Evolutionary conservation across 306 rosid genomes (phyloP).

Genomic region (Sechiopsis laciniata): DNA sequence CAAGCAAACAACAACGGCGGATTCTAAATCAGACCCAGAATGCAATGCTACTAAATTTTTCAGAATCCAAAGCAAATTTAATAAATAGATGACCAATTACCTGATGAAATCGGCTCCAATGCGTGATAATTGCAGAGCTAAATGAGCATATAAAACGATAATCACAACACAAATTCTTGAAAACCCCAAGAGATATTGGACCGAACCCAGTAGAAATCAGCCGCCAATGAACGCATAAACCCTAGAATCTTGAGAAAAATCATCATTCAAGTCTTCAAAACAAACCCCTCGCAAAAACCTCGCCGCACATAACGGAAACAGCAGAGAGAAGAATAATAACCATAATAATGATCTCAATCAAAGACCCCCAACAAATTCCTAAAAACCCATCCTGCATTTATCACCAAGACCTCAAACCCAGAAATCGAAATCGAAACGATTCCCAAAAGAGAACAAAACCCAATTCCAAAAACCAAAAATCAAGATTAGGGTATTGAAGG

Average conservation of each 20-base stretch:
- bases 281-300: constrained; percentile 26
- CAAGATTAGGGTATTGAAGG: background rate
- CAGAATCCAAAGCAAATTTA: constrained; percentile 25
- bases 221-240: constrained; percentile 29
- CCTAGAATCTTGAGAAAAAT: constrained; percentile 49
- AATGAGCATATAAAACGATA: background rate
- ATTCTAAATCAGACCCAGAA: background rate
- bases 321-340: background rate
- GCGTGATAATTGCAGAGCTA: constrained; percentile 13
- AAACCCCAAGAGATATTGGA: background rate
- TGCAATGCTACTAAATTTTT: background rate
- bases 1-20: constrained; percentile 15
- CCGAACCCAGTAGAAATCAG: constrained; percentile 22
- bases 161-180: background rate
- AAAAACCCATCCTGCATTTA: constrained; percentile 15
- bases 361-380: background rate
- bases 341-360: background rate
- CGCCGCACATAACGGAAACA: constrained; percentile 26
- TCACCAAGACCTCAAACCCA: constrained; percentile 9
- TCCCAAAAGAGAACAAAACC: background rate
- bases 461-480: background rate
- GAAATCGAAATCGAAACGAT: background rate
- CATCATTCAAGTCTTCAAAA: constrained; percentile 29
- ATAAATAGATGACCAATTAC: constrained; percentile 36
- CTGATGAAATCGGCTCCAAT: constrained; percentile 29